Evolutionary conservation across 2,329 filamentous ascomycete genomes (phyloP), one percentile per base, ranked within the genome.

Genomic region (Aphanocladium album): DNA sequence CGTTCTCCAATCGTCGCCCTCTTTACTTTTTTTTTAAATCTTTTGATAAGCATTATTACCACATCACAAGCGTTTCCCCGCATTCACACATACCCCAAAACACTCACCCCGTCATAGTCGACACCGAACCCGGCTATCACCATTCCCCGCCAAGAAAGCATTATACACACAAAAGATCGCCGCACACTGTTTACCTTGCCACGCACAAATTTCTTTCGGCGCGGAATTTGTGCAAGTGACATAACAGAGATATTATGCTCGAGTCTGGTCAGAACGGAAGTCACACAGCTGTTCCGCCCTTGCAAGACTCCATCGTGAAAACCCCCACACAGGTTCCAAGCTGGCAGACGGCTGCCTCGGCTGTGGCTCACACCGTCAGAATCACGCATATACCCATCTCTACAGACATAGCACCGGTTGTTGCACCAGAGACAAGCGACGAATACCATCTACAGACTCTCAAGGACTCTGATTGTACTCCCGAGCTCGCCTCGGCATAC

Each of bases 401-500:
- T 16, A 25, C 37, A 46, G 53, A 30, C 27, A 43, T 50, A 43
- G 21, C 35, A 30, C 23, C 45, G 1, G 17, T 11, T 39, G 9
- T 1, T 16, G 33, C 35, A 9, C 45, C 35, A 30, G 45, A 57
- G 19, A 50, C 17, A 14, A 41, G 35, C 14, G 17, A 14, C 47
- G 33, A 46, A 16, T 16, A 41, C 11, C n/a, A 50, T 2, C 21
- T 30, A 41, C 46, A 19, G 17, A 21, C 17, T 8, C 23, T 33
- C 8, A 1, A 4, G 1, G 23, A 50, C 11, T 30, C 17, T 50
- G 35, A 30, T 37, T 19, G 23, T 21, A 27, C 21, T 25, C 17
- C 2, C 8, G 23, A 43, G 25, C 55, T 50, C 64, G 76, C 73
- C 46, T 80, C 82, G 46, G 73, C 78, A 57, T 85, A 85, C 70